Conservation (phyloP, 495 filamentous ascomycete species). For the Talaromyces trachyspermus region DNA sequence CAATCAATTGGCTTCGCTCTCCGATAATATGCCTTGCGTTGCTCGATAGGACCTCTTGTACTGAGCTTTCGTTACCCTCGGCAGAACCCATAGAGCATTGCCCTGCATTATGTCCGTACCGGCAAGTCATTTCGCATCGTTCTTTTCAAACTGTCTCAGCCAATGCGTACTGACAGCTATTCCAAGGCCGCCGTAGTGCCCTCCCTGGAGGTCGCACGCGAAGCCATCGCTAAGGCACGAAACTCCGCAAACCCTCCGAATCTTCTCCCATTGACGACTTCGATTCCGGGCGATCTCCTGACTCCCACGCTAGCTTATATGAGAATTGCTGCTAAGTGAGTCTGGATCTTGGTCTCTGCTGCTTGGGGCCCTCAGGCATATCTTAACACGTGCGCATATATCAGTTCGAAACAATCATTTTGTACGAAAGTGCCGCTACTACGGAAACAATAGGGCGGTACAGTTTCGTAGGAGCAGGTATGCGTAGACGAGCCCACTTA, state of each 20-base stretch:
- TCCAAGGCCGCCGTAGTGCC: constrained; percentile 32
- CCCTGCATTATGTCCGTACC: too few relatives aligned
- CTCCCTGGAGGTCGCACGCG: constrained; percentile 36
- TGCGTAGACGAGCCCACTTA: too few relatives aligned
- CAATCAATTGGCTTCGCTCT: too few relatives aligned
- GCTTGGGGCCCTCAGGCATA: constrained; percentile 9
- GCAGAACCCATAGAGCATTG: too few relatives aligned
- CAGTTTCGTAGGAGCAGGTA: constrained; percentile 87
- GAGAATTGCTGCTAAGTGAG: constrained; percentile 70
- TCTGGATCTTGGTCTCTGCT: constrained; percentile 13
- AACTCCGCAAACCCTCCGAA: constrained; percentile 59
- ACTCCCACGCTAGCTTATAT: constrained; percentile 89
- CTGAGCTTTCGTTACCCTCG: too few relatives aligned
- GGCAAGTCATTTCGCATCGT: constrained; percentile 3
- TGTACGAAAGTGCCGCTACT: constrained; percentile 91
- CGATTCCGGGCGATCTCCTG: constrained; percentile 83
- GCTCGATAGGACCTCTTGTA: too few relatives aligned
- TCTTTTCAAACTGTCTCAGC: too few relatives aligned
- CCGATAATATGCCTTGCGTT: too few relatives aligned
- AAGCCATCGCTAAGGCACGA: constrained; percentile 45
- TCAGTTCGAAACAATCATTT: constrained; percentile 53
- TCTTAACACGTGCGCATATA: constrained; percentile 8
- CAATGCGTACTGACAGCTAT: too few relatives aligned
- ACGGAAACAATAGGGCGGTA: constrained; percentile 86
- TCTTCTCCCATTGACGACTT: constrained; percentile 75